Conservation (phyloP, 805 yeast species). For the Saturnispora zaruensis region DNA sequence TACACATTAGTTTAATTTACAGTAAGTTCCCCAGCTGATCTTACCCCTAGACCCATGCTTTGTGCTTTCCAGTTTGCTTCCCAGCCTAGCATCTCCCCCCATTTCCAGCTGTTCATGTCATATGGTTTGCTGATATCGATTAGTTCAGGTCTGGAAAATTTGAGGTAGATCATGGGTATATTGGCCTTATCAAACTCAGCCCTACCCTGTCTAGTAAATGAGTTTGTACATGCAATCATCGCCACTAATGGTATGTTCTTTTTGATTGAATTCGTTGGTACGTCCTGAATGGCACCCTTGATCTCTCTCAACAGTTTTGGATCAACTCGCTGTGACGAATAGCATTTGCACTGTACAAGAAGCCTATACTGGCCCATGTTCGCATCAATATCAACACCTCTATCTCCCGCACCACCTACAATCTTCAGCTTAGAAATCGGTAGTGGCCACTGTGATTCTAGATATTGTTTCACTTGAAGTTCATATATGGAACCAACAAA, state of each 20-base stretch:
- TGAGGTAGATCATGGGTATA: constrained; percentile 39
- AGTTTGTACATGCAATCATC: constrained; percentile 39
- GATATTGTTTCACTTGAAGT: constrained; percentile 32
- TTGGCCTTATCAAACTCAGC: constrained; percentile 36
- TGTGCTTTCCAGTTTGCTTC: constrained; percentile 9
- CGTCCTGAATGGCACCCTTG: constrained; percentile 38
- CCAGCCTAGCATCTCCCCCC: constrained; percentile 29
- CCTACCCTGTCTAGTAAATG: constrained; percentile 40
- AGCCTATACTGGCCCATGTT: constrained; percentile 27
- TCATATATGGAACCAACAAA: constrained; percentile 53
- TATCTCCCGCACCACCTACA: constrained; percentile 49
- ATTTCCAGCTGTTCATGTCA: constrained; percentile 31
- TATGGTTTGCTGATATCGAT: constrained; percentile 19
- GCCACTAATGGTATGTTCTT: constrained; percentile 18
- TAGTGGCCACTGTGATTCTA: constrained; percentile 21
- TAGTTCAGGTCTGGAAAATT: constrained; percentile 30
- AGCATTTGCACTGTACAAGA: constrained; percentile 50
- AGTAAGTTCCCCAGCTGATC: not conserved
- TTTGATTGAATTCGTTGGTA: constrained; percentile 8
- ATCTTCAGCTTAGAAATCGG: constrained; percentile 28
- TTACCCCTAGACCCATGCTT: not conserved
- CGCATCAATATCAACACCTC: constrained; percentile 49
- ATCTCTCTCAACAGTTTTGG: constrained; percentile 45
- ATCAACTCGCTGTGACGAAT: constrained; percentile 32
- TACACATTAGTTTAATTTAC: not conserved